Evolutionary conservation across 2,329 filamentous ascomycete species (phyloP).

Genomic region (Purpureocillium takamizusanense): DNA sequence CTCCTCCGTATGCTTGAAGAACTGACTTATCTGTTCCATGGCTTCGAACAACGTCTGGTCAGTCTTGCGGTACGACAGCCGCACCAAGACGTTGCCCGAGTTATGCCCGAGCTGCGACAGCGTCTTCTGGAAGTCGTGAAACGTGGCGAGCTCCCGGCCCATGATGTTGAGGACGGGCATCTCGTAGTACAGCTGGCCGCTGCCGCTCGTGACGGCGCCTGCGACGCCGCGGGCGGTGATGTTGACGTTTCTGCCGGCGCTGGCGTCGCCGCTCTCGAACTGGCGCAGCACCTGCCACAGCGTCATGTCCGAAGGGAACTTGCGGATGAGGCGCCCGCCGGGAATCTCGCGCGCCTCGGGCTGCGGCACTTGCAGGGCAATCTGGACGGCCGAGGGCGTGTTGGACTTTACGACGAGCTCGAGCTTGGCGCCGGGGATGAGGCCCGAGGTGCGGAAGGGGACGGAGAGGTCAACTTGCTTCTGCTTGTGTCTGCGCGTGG

Average conservation of each 20-base stretch:
- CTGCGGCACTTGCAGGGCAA: conserved; percentile 78
- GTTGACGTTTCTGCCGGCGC: conserved; percentile 55
- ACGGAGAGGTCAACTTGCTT: conserved; percentile 80
- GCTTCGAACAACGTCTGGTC: conserved; percentile 76
- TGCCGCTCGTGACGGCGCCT: conserved; percentile 40
- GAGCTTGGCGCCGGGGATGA: conserved; percentile 79
- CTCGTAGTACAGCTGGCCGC: conserved; percentile 81
- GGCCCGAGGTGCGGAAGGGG: conserved; percentile 73
- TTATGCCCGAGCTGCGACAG: conserved; percentile 81
- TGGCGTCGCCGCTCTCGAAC: conserved; percentile 71
- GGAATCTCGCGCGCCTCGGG: conserved; percentile 55
- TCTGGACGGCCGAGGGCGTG: conserved; percentile 74
- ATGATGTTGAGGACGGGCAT: conserved; percentile 77
- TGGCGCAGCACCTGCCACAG: conserved; percentile 85
- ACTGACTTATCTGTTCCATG: conserved; percentile 69
- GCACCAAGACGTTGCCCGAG: conserved; percentile 69
- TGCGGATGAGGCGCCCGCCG: conserved; percentile 65
- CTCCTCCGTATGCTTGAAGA: conserved; percentile 51
- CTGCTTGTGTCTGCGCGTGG: conserved; percentile 59
- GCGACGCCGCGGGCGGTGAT: conserved; percentile 78
- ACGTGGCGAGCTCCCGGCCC: conserved; percentile 66
- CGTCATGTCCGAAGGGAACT: conserved; percentile 79
- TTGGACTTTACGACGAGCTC: conserved; percentile 84
- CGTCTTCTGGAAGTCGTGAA: conserved; percentile 81
- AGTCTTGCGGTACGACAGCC: conserved; percentile 67